These are phyloP conservation scores for Pichia sp. DNA, from an alignment of 1,139 yeast species.

Conservation along the genomic window DNA sequence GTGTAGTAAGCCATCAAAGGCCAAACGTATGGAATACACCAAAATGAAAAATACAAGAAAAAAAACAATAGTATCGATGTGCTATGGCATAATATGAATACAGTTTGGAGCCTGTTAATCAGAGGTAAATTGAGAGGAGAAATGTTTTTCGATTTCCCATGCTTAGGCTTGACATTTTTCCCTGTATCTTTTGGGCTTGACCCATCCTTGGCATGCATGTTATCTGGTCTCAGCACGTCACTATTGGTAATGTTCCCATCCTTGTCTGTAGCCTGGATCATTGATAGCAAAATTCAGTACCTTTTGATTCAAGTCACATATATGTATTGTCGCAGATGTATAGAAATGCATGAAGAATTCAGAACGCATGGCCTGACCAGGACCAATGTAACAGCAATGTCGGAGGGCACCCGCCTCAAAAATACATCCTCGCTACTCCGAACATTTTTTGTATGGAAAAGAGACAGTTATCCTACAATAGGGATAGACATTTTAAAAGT, in stretches of 20 bases:
- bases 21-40: conserved; percentile 51
- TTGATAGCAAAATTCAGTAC: background rate
- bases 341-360: too few species aligned
- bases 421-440: background rate
- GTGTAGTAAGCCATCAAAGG: conserved; percentile 47
- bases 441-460: background rate
- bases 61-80: conserved; percentile 60
- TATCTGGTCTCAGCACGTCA: background rate
- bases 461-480: too few species aligned
- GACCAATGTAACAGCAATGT: background rate
- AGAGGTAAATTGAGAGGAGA: conserved; percentile 37
- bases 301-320: background rate
- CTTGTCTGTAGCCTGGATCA: background rate
- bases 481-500: too few species aligned
- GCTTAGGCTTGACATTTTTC: background rate
- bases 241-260: background rate
- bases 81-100: conserved; percentile 73
- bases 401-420: background rate
- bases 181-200: background rate
- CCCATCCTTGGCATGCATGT: background rate
- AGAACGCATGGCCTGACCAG: background rate
- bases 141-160: background rate
- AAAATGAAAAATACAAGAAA: conserved; percentile 44
- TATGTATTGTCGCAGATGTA: too few species aligned
- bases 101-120: conserved; percentile 43